Percentiles rank a stretch among this genome's conserved stretches.
phyloP scores from a whole-genome alignment of 1,284 basidiomycete species.

The Vanrija humicola region DNA sequence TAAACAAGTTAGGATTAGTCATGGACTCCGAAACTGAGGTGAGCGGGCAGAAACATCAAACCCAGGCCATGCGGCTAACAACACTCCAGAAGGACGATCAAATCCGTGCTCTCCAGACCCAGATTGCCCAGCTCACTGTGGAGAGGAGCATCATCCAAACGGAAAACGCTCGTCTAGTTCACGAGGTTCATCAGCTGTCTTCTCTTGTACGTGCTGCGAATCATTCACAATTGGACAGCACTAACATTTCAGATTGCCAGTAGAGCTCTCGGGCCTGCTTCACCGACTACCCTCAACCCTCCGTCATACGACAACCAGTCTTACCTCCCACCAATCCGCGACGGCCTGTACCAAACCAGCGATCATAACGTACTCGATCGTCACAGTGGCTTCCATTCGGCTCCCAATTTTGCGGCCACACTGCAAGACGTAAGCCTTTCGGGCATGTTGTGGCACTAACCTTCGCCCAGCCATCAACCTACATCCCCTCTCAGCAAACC shows the following conservation, averaged over 20 bases:
- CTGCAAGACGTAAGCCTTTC: not conserved
- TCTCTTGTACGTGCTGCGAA: not conserved
- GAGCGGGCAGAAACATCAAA: not conserved
- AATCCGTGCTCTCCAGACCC: constrained; percentile 11
- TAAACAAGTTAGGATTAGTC: not conserved
- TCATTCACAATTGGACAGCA: too few relatives aligned
- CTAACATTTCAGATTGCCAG: too few relatives aligned
- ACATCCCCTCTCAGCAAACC: constrained; percentile 9
- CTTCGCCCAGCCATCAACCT: not conserved
- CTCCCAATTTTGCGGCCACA: not conserved
- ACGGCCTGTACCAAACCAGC: not conserved
- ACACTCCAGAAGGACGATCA: constrained; percentile 10
- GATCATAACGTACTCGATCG: not conserved
- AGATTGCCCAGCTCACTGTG: constrained; percentile 23
- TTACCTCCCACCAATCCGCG: not conserved
- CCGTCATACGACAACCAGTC: not conserved
- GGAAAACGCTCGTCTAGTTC: constrained; percentile 10
- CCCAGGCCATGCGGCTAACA: too few relatives aligned
- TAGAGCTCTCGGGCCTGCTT: too few relatives aligned
- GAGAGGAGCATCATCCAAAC: constrained; percentile 27
- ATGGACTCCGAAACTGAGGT: not conserved
- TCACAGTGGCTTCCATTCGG: not conserved
- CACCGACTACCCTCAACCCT: not conserved
- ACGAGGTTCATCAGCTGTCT: constrained; percentile 15
- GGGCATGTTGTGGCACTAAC: not conserved